Evolutionary conservation across 2,329 filamentous ascomycete species (phyloP).

Genomic region (Colletotrichum liriopes): DNA sequence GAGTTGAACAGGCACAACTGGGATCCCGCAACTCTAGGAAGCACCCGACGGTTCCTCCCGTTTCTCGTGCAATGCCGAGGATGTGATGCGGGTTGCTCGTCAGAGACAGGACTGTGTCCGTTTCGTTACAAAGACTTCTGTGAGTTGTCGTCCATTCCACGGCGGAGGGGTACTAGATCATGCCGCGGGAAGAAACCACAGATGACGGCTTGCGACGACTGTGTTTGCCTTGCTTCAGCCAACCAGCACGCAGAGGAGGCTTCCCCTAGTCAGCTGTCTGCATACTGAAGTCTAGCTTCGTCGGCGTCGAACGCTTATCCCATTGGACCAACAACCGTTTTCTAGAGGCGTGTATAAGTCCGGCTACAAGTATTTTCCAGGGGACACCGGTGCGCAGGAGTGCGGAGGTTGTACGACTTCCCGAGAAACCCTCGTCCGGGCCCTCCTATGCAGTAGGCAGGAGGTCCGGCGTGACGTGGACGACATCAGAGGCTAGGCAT

Average conservation of each 20-base stretch:
- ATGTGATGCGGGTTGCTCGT: neutral
- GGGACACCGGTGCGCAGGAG: neutral
- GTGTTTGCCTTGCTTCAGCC: neutral
- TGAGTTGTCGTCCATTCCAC: neutral
- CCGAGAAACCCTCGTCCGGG: neutral
- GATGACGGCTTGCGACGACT: neutral
- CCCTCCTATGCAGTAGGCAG: neutral
- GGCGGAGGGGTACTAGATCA: neutral
- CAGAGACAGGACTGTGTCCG: neutral
- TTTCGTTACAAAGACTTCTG: neutral
- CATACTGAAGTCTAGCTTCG: neutral
- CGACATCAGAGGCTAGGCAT: neutral
- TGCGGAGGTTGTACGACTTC: constrained; percentile 1
- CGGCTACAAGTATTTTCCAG: neutral
- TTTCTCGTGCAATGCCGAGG: constrained; percentile 1
- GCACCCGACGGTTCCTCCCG: constrained; percentile 14
- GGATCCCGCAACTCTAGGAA: neutral
- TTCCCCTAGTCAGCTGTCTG: neutral
- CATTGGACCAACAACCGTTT: neutral
- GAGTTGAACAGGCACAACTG: neutral
- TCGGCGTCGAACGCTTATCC: neutral
- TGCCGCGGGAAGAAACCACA: neutral
- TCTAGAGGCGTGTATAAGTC: neutral
- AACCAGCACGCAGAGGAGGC: neutral
- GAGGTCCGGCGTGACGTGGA: neutral